Evolutionary conservation across 371 early-diverging fungal genomes (phyloP), one percentile per base, ranked within the genome.

Genomic region (Mortierella sp.): DNA sequence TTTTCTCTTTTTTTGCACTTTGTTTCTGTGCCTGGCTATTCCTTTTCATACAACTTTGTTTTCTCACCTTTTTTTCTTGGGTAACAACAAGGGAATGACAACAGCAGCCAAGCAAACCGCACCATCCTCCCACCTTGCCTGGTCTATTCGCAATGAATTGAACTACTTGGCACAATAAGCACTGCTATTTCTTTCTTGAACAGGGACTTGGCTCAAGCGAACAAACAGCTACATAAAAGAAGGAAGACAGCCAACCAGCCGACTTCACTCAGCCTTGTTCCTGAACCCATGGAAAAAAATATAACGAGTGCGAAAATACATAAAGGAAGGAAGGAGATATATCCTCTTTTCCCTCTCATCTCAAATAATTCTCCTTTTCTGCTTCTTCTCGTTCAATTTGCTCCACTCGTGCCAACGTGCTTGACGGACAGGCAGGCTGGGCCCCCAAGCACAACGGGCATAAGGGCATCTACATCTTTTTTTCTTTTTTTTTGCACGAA

Each of bases 41-140:
- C 19, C 44, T 70, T 55, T 81, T 76, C 77, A 77, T 76, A 78
- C 71, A 74, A 77, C 78, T 76, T 63, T 54, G 52, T 52, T 26
- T 55, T 55, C 34, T 6, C 19, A 24, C 54, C 31, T 47, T 58
- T 28, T 28, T 28, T 31, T 26, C 58, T 60, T 60, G 60, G 60
- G 50, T 50, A 50, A 13, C 50, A 50, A 48, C 48, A 13, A 70
- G 57, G 58, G 65, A 60, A 74, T 70, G 71, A 58, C 78, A 81
- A 50, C 74, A 71, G 44, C 63, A 78, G 82, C 82, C 74, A 74
- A 72, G 77, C 77, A 76, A 75, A 42, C 73, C 48, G 82, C 77
- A 73, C 77, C 77, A 81, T 81, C 72, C 70, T n/a, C 81, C 82
- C 78, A 81, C 57, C 77, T 74, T 78, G 78, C 77, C 77, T 78